Percentiles rank a stretch among this genome's conserved stretches.
Evolutionary conservation across 495 filamentous ascomycete genomes (phyloP).

Genomic region (Penicillium samsonianum): DNA sequence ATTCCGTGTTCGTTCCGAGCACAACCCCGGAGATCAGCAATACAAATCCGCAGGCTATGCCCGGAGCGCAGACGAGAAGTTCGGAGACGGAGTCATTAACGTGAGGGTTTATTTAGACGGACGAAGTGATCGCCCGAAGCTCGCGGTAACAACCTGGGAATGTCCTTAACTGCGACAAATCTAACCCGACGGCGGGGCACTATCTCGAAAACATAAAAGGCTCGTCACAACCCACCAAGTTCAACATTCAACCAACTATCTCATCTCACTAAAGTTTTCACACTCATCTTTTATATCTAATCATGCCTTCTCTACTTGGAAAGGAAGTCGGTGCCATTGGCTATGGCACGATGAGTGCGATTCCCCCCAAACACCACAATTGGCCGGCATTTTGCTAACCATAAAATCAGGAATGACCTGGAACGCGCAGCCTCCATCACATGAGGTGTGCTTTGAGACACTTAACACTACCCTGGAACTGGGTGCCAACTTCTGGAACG

Average conservation of each 20-base stretch:
- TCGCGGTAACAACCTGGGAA: background rate
- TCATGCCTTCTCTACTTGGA: constrained; percentile 45
- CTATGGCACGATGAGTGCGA: constrained; percentile 50
- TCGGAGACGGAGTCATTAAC: background rate
- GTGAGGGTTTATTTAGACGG: background rate
- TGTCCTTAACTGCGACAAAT: background rate
- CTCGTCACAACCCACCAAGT: background rate
- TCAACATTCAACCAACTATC: background rate
- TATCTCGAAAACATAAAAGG: constrained; percentile 5
- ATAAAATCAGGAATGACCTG: constrained; percentile 66
- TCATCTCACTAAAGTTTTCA: background rate
- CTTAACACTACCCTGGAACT: constrained; percentile 65
- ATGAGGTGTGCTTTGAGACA: constrained; percentile 65
- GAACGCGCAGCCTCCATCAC: constrained; percentile 56
- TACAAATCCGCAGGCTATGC: background rate
- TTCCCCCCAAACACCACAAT: background rate
- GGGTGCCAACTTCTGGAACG: constrained; percentile 79
- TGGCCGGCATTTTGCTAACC: background rate
- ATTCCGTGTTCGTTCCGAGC: constrained; percentile 5
- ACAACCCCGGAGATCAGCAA: constrained; percentile 1
- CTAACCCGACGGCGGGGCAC: constrained; percentile 1
- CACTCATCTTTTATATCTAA: constrained; percentile 2
- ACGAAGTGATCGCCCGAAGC: background rate
- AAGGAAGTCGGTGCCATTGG: constrained; percentile 49
- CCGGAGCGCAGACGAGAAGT: background rate